phyloP scores from a whole-genome alignment of 768 basidiomycete species.

The Tulasnella sp. region DNA sequence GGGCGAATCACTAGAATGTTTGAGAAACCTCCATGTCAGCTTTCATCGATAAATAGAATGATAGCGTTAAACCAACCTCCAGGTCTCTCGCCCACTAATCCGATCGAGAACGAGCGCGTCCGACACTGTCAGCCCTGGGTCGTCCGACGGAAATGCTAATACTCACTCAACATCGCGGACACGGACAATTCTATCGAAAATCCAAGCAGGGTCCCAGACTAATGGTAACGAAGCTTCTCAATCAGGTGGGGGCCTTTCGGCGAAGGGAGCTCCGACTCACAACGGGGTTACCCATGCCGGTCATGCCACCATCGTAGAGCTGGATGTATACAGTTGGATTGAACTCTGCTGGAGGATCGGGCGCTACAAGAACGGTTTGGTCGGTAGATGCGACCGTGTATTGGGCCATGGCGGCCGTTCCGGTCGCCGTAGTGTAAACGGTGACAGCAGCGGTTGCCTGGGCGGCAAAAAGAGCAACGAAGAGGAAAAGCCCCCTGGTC shows the following conservation, averaged over 20 bases:
- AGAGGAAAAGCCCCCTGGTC: background rate
- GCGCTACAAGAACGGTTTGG: background rate
- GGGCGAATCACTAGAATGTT: slow-evolving; percentile 36
- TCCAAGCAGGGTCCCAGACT: background rate
- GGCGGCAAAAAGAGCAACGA: background rate
- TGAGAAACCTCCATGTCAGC: background rate
- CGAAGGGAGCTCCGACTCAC: background rate
- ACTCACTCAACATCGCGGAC: background rate
- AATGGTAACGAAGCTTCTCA: background rate
- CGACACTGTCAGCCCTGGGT: background rate
- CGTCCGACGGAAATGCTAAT: background rate
- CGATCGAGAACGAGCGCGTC: background rate
- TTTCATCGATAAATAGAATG: background rate
- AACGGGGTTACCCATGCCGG: slow-evolving; percentile 16
- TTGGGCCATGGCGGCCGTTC: background rate
- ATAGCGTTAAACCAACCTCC: background rate
- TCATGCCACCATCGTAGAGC: slow-evolving; percentile 1
- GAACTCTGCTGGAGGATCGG: background rate
- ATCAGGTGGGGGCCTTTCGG: too few species aligned
- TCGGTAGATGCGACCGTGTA: background rate
- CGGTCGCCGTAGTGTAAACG: slow-evolving; percentile 9
- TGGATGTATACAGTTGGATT: background rate
- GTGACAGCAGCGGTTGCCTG: background rate
- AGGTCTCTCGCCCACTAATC: background rate
- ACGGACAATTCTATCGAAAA: slow-evolving; percentile 7